Evolutionary conservation across 2,329 filamentous ascomycete species (phyloP).

Genomic region (Sarocladium strictum): DNA sequence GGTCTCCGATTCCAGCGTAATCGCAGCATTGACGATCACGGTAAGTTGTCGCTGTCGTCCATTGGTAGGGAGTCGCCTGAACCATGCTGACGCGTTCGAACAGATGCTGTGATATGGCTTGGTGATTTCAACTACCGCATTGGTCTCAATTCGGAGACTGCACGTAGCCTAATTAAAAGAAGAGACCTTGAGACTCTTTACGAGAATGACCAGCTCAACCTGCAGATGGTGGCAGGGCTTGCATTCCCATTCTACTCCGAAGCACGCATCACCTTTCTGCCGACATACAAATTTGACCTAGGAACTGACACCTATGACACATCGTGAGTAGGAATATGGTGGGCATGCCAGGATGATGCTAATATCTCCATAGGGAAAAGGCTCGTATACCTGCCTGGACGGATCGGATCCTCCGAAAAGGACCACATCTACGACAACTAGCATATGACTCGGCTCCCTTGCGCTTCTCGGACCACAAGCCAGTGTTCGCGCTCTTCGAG

Average conservation of each 20-base stretch:
- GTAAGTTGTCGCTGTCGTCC: constrained; percentile 33
- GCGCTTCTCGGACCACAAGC: constrained; percentile 90
- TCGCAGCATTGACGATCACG: constrained; percentile 85
- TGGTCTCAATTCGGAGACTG: constrained; percentile 71
- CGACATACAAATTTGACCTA: constrained; percentile 94
- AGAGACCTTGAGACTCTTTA: constrained; percentile 74
- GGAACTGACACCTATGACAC: constrained; percentile 87
- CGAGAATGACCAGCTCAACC: constrained; percentile 89
- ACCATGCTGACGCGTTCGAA: not conserved
- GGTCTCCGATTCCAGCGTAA: constrained; percentile 90
- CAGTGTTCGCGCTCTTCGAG: constrained; percentile 84
- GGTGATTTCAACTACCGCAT: constrained; percentile 99
- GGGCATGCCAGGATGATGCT: not conserved
- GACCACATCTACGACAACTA: constrained; percentile 72
- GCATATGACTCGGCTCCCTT: constrained; percentile 79
- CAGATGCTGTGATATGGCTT: constrained; percentile 80
- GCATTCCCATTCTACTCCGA: constrained; percentile 92
- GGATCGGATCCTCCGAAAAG: constrained; percentile 85
- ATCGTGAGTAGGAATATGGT: constrained; percentile 50
- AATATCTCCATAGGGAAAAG: constrained; percentile 59
- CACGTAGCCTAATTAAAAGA: constrained; percentile 66
- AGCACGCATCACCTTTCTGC: constrained; percentile 77
- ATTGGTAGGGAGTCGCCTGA: not conserved
- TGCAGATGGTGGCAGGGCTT: constrained; percentile 91
- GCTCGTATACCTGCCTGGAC: constrained; percentile 95